Evolutionary conservation across 1,139 yeast species (phyloP).

Genomic region (Kurtzmaniella quercitrusa): DNA sequence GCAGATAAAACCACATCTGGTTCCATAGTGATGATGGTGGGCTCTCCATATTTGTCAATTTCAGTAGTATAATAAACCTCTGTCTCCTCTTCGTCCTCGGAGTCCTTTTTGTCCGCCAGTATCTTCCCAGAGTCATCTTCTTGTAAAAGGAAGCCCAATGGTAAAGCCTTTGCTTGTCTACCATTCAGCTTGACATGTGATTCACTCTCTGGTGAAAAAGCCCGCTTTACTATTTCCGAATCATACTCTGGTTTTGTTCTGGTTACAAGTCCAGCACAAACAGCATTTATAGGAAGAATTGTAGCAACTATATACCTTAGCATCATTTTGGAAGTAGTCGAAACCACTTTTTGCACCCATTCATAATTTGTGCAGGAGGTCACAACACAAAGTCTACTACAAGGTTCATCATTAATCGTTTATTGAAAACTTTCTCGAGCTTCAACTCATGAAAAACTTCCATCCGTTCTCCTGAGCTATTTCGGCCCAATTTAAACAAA

Average conservation of each 20-base stretch:
- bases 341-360: not conserved
- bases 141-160: not conserved
- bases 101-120: not conserved
- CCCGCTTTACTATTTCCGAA: not conserved
- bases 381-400: not conserved
- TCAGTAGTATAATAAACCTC: too few relatives aligned
- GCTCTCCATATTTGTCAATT: not conserved
- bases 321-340: not conserved
- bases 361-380: not conserved
- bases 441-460: not conserved
- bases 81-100: not conserved
- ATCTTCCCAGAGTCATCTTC: not conserved
- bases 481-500: not conserved
- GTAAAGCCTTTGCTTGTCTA: not conserved
- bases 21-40: not conserved
- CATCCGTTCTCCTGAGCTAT: not conserved
- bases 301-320: not conserved
- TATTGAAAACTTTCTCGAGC: not conserved
- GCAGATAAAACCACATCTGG: constrained; percentile 1
- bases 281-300: not conserved
- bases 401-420: not conserved
- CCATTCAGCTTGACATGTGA: not conserved
- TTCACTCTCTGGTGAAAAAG: not conserved
- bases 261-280: not conserved
- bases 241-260: too few relatives aligned